Evolutionary conservation across 108 stramenopile genomes (phyloP).

Genomic region (Cylindrotheca fusiformis): DNA sequence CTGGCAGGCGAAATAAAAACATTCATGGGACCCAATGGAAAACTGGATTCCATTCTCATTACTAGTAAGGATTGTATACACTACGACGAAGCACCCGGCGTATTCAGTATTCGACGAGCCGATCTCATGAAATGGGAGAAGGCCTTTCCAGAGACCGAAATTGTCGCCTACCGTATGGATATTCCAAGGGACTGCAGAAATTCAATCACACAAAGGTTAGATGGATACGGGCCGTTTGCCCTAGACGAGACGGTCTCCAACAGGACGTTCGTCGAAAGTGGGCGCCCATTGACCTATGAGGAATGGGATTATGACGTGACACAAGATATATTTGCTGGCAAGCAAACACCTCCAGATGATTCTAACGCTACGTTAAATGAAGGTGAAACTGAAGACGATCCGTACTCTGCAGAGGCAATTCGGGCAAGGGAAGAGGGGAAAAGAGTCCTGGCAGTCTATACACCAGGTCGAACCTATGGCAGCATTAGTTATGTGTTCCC

Average conservation of each 20-base stretch:
- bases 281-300: constrained; percentile 51
- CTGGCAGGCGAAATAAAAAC: constrained; percentile 52
- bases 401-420: constrained; percentile 67
- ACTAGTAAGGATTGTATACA: constrained; percentile 76
- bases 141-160: constrained; percentile 56
- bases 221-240: constrained; percentile 88
- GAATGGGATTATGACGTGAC: constrained; percentile 69
- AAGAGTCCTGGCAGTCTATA: constrained; percentile 71
- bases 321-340: constrained; percentile 35
- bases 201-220: constrained; percentile 61
- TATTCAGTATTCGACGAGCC: constrained; percentile 52
- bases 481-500: constrained; percentile 79
- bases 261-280: constrained; percentile 57
- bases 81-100: constrained; percentile 65
- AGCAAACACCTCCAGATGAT: constrained; percentile 13
- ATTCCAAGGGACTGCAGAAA: constrained; percentile 74
- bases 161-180: constrained; percentile 72
- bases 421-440: constrained; percentile 62
- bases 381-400: constrained; percentile 21
- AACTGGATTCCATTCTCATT: constrained; percentile 53
- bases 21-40: constrained; percentile 58
- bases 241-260: constrained; percentile 16
- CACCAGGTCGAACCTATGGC: constrained; percentile 83
- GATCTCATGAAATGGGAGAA: constrained; percentile 63
- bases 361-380: not conserved